Conservation (phyloP, 2,329 filamentous ascomycete genomes). For the Aspergillus clavatus region DNA sequence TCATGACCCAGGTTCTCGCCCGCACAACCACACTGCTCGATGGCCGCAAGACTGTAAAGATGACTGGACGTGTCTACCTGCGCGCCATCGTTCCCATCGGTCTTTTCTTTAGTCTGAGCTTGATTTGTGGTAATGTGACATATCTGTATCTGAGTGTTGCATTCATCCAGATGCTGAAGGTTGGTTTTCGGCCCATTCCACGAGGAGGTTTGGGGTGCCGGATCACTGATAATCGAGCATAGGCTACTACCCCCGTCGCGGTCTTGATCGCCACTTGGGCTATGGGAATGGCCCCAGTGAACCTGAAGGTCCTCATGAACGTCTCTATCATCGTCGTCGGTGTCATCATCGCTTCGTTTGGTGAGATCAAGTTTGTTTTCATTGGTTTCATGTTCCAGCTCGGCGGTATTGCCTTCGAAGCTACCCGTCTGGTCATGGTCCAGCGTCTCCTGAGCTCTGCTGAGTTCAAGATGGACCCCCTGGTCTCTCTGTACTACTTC, state of each 20-base stretch:
- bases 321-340: slow-evolving; percentile 92
- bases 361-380: slow-evolving; percentile 83
- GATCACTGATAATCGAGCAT: slow-evolving; percentile 8
- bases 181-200: slow-evolving; percentile 37
- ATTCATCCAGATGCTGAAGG: slow-evolving; percentile 99
- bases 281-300: slow-evolving; percentile 77
- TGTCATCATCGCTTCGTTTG: slow-evolving; percentile 88
- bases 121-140: slow-evolving; percentile 94
- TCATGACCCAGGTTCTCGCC: slow-evolving; percentile 91
- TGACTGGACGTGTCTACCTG: slow-evolving; percentile 90
- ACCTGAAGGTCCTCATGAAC: slow-evolving; percentile 82
- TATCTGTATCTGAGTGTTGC: slow-evolving; percentile 92
- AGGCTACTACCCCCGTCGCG: slow-evolving; percentile 92
- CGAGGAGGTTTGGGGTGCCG: background rate
- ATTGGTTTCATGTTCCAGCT: slow-evolving; percentile 65
- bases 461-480: slow-evolving; percentile 82
- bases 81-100: slow-evolving; percentile 92
- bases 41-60: slow-evolving; percentile 91
- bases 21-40: slow-evolving; percentile 86
- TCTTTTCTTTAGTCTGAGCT: slow-evolving; percentile 87
- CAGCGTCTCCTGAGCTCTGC: slow-evolving; percentile 72
- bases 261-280: slow-evolving; percentile 86
- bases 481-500: slow-evolving; percentile 86
- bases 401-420: slow-evolving; percentile 74
- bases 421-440: slow-evolving; percentile 77